These are phyloP conservation scores for Pseudomassariella vexata DNA, from an alignment of 2,329 filamentous ascomycete species.

Conservation along the genomic window DNA sequence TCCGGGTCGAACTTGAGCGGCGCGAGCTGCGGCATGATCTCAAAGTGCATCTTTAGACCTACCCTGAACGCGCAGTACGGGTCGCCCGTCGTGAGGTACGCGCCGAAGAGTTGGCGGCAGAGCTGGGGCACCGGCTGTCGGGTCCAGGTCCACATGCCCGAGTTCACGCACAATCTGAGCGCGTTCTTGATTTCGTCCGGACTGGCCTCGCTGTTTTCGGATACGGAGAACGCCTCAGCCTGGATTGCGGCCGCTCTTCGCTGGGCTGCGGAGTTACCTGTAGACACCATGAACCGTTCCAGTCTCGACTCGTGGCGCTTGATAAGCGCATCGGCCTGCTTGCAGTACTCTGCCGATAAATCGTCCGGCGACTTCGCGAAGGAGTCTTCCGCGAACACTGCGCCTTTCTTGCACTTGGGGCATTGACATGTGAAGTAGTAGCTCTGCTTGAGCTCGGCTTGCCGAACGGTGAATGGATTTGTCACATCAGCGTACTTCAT, in stretches of 20 bases:
- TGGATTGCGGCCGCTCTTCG: constrained; percentile 17
- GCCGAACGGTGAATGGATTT: constrained; percentile 36
- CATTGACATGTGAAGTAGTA: constrained; percentile 45
- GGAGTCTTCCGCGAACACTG: constrained; percentile 31
- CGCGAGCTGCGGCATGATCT: constrained; percentile 14
- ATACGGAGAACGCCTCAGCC: constrained; percentile 16
- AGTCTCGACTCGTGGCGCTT: constrained; percentile 9
- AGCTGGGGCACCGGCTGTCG: constrained; percentile 19
- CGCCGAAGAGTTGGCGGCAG: constrained; percentile 15
- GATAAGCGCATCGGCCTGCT: constrained; percentile 14
- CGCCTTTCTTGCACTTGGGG: constrained; percentile 35
- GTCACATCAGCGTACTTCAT: constrained; percentile 43
- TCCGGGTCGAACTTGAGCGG: constrained; percentile 17
- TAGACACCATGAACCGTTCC: constrained; percentile 8
- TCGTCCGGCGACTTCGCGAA: constrained; percentile 21
- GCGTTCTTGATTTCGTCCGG: constrained; percentile 13
- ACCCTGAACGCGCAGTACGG: constrained; percentile 17
- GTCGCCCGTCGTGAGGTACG: constrained; percentile 14
- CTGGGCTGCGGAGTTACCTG: constrained; percentile 9
- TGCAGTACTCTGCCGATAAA: constrained; percentile 10
- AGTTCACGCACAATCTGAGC: constrained; percentile 19
- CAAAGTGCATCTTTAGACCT: constrained; percentile 19
- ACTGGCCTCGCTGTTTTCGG: constrained; percentile 7
- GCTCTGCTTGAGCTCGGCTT: constrained; percentile 33
- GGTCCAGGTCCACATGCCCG: constrained; percentile 18